Evolutionary conservation across 2,329 filamentous ascomycete genomes (phyloP), one percentile per base, ranked within the genome.

Genomic region (Xylaria digitata): DNA sequence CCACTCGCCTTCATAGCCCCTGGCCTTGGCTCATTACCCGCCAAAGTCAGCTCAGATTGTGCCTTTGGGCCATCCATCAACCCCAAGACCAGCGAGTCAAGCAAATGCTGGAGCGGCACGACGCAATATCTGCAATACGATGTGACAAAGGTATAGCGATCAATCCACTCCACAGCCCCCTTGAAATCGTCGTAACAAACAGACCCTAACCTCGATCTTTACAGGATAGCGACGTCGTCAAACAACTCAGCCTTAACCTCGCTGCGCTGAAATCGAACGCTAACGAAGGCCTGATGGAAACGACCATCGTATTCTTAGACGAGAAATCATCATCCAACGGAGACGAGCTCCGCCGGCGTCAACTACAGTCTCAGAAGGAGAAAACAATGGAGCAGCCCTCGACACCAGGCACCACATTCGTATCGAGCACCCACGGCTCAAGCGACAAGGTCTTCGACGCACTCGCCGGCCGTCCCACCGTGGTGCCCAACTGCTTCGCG

Each of bases 401-500:
- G 19, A 62, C 68, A 30, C 45, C 71, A 23, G 54, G 57, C 46
- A 57, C 74, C 30, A 71, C 73, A 34, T 77, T 80, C 67, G 63
- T 68, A 1, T 54, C 53, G 40, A 69, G 57, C 58, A 54, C 45
- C 1, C 66, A 70, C 30, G 40, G 40, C 60, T 48, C 56, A 11
- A 6, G 46, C 21, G 30, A 42, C 63, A 66, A 62, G 50, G 68
- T 70, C 26, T 74, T 77, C 70, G 72, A 77, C 59, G 74, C 79
- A 49, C 76, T 81, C 61, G 75, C 79, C 70, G 73, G 58, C 66
- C 80, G 65, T 75, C 79, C 67, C 74, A 79, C 43, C 26, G 17
- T 58, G 15, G 84, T 94, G 53, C 90, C 92, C 6, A 80, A 88
- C 52, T 98, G 95, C 85, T 95, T 96, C 83, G 78, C 83, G 59